Evolutionary conservation across 208 protist genomes (phyloP).

Genomic region (Polymyxa betae): DNA sequence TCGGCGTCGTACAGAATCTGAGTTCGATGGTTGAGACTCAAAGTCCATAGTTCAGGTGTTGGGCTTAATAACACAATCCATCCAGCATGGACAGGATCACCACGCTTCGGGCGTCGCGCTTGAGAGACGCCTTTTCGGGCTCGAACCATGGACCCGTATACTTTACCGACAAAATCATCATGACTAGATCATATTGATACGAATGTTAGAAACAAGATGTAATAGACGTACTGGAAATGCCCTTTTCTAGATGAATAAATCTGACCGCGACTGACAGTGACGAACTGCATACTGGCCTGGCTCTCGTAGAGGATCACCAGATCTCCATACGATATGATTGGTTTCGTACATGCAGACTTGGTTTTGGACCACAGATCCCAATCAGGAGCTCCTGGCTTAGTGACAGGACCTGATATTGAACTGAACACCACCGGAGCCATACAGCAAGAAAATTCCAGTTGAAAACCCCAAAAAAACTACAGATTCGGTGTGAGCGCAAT

Average conservation of each 20-base stretch:
- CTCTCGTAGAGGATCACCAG: constrained; percentile 36
- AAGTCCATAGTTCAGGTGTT: constrained; percentile 49
- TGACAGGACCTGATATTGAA: not conserved
- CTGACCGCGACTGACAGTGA: not conserved
- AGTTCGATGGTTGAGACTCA: constrained; percentile 46
- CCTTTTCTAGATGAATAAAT: not conserved
- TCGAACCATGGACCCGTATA: constrained; percentile 20
- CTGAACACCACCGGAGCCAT: not conserved
- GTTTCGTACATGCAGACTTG: not conserved
- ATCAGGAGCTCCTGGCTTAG: not conserved
- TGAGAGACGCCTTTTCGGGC: not conserved
- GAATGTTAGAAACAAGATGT: not conserved
- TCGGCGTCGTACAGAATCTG: constrained; percentile 56
- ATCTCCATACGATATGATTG: not conserved
- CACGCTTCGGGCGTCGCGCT: not conserved
- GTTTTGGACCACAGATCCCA: not conserved
- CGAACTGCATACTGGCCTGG: not conserved
- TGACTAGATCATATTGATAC: not conserved
- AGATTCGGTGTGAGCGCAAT: too few species aligned
- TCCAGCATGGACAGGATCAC: not conserved
- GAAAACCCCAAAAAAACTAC: too few species aligned
- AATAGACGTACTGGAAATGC: constrained; percentile 40
- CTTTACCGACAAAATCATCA: constrained; percentile 12
- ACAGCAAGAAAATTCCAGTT: too few species aligned
- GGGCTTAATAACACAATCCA: constrained; percentile 47